These are phyloP conservation scores for Eleusine indica DNA, from an alignment of 176 grass and related monocot genomes.

Conservation along the genomic window DNA sequence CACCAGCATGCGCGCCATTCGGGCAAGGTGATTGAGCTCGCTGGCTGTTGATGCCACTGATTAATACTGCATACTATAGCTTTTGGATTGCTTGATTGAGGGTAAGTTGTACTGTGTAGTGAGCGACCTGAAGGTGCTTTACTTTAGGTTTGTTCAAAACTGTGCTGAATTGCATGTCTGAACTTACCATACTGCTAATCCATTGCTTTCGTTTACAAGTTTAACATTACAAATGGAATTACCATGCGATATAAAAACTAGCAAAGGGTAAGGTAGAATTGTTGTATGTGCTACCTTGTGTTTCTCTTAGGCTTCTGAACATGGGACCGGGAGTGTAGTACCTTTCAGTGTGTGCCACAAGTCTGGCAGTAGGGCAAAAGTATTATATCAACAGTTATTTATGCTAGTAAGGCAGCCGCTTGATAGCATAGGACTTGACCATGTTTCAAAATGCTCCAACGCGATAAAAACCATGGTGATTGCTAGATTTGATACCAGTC, in stretches of 20 bases:
- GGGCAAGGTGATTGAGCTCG: conserved; percentile 69
- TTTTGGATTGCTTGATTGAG: neutral
- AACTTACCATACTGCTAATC: neutral
- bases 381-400: neutral
- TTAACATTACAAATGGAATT: neutral
- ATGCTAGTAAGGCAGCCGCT: neutral
- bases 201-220: neutral
- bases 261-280: no score
- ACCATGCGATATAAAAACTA: no score
- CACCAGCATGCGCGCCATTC: conserved; percentile 95
- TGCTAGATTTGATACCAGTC: neutral
- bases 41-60: conserved; percentile 4
- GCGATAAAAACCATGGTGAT: neutral
- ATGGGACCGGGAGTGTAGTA: neutral
- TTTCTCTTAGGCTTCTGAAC: neutral
- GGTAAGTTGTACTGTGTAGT: neutral
- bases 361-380: neutral
- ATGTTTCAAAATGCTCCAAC: neutral
- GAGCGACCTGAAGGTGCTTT: neutral
- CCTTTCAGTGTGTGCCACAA: neutral
- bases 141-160: neutral
- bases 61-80: neutral
- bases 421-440: neutral
- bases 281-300: neutral
- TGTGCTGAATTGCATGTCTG: neutral